phyloP scores from a whole-genome alignment of 192 early-diverging fungal species.

The Gonapodya prolifera region DNA sequence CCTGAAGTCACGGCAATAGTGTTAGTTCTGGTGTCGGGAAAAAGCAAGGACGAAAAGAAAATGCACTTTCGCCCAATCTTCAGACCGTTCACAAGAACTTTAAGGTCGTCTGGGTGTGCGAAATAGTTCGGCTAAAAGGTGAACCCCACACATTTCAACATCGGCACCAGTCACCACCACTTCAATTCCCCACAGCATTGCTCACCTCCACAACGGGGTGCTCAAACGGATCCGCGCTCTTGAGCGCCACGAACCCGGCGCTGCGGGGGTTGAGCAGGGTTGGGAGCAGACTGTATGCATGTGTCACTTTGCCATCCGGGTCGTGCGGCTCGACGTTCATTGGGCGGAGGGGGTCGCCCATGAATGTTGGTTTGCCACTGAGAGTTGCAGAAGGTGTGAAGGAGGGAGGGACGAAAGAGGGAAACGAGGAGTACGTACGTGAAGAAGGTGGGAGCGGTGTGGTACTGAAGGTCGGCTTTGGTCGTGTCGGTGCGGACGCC shows the following conservation, averaged over 20 bases:
- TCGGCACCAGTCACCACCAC: no score
- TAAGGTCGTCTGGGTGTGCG: background rate
- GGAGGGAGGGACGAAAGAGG: background rate
- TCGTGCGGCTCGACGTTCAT: background rate
- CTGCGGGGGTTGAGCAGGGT: background rate
- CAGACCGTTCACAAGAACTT: background rate
- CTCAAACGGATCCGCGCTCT: constrained; percentile 1
- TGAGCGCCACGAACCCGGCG: background rate
- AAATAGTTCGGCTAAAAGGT: background rate
- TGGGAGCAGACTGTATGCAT: background rate
- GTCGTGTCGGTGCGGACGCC: background rate
- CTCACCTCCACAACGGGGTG: background rate
- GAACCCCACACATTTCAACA: background rate
- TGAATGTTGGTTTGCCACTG: background rate
- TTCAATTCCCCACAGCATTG: no score
- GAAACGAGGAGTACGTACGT: background rate
- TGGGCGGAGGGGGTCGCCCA: background rate
- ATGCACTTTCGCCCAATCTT: background rate
- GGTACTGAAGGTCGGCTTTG: background rate
- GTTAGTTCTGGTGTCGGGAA: no score
- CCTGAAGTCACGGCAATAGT: no score
- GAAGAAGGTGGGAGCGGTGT: background rate
- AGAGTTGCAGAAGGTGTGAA: background rate
- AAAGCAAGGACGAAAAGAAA: no score
- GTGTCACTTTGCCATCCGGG: background rate